Percentiles rank a stretch among this genome's conserved stretches.
These are phyloP conservation scores for Pseudogymnoascus sp. DNA, from an alignment of 2,329 filamentous ascomycete genomes.

Conservation along the genomic window DNA sequence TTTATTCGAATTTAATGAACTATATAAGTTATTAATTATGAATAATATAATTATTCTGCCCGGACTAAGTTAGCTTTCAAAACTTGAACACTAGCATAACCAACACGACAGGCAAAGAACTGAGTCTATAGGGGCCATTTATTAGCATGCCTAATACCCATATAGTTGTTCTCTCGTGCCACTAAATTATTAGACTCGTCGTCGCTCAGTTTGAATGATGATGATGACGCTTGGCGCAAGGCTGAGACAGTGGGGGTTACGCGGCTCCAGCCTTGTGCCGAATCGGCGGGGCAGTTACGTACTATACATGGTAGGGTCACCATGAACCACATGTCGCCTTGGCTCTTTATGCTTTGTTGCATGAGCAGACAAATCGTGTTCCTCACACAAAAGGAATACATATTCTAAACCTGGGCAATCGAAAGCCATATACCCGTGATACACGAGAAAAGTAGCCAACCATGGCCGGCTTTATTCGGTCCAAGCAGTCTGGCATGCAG, in stretches of 20 bases:
- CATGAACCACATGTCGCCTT: neutral
- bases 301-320: conserved; percentile 1
- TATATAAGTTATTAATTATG: neutral
- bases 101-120: neutral
- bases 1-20: neutral
- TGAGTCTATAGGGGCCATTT: neutral
- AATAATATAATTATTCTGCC: neutral
- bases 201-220: neutral
- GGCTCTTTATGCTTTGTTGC: conserved; percentile 5
- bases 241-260: neutral
- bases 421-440: neutral
- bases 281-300: conserved; percentile 4
- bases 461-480: conserved; percentile 83
- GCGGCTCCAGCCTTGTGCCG: neutral
- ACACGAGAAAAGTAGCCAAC: conserved; percentile 12
- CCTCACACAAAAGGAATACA: neutral
- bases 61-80: neutral
- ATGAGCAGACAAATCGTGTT: neutral
- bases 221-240: neutral
- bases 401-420: neutral
- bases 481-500: conserved; percentile 88
- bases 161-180: neutral
- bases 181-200: neutral
- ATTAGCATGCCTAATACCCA: neutral
- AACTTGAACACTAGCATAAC: no score